Evolutionary conservation across 768 basidiomycete genomes (phyloP).

Genomic region (Tulasnella sp.): DNA sequence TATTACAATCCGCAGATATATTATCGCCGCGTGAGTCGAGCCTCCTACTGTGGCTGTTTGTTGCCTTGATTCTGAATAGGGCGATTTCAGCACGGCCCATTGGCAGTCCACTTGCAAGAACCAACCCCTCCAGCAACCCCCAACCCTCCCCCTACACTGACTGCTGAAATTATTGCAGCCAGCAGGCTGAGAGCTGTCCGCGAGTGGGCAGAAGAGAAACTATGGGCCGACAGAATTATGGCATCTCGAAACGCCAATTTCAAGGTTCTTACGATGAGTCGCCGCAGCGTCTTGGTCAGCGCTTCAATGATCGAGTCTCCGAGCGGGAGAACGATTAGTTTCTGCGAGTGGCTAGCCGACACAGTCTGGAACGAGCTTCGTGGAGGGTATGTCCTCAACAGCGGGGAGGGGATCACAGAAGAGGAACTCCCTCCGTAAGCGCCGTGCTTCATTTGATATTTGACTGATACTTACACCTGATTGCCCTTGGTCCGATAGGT

Average conservation of each 20-base stretch:
- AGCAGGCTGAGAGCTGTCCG: background rate
- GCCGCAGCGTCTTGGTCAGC: background rate
- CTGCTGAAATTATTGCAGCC: background rate
- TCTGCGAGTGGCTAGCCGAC: background rate
- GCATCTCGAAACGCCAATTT: background rate
- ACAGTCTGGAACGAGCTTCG: background rate
- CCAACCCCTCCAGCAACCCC: background rate
- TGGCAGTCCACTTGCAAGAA: too few relatives aligned
- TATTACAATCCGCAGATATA: background rate
- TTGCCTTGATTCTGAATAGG: too few relatives aligned
- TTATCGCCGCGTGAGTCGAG: background rate
- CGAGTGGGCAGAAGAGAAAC: background rate
- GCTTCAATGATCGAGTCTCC: background rate
- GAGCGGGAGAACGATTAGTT: background rate
- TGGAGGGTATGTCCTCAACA: background rate
- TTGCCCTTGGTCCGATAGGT: too few relatives aligned
- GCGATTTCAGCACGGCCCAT: too few relatives aligned
- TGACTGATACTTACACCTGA: too few relatives aligned
- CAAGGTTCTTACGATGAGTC: background rate
- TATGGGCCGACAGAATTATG: background rate
- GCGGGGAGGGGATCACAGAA: background rate
- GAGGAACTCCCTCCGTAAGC: background rate
- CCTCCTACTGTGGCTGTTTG: background rate
- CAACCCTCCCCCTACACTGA: background rate
- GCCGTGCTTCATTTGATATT: too few relatives aligned